Evolutionary conservation across 768 basidiomycete species (phyloP).

Genomic region (Psilocybe sp.): DNA sequence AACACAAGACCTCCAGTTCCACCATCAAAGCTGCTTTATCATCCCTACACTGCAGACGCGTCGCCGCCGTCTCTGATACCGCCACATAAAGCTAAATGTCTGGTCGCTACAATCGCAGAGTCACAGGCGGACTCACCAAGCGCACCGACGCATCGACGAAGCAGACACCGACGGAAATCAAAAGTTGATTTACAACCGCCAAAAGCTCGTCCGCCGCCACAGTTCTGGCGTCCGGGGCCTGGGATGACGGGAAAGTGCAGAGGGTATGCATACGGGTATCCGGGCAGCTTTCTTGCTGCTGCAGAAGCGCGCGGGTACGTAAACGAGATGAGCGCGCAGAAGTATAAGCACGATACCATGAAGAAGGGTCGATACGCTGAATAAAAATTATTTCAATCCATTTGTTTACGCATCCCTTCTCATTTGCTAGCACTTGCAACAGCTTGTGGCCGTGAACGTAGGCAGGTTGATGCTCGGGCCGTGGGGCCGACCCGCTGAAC

Average conservation of each 20-base stretch:
- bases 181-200: background rate
- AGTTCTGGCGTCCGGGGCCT: conserved; percentile 41
- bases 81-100: conserved; percentile 5
- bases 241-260: conserved; percentile 33
- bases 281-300: conserved; percentile 20
- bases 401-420: no score
- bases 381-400: no score
- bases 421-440: no score
- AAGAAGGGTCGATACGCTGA: conserved; percentile 7
- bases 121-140: conserved; percentile 1
- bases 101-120: conserved; percentile 22
- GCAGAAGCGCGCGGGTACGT: conserved; percentile 9
- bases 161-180: conserved; percentile 15
- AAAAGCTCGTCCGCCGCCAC: conserved; percentile 28
- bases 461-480: no score
- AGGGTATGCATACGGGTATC: conserved; percentile 44
- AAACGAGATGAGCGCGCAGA: conserved; percentile 6
- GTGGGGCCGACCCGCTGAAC: no score
- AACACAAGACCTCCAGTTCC: conserved; percentile 41
- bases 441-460: no score
- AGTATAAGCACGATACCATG: conserved; percentile 20
- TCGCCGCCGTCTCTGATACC: conserved; percentile 1
- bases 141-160: conserved; percentile 7
- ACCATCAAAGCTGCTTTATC: conserved; percentile 20
- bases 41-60: conserved; percentile 29